Evolutionary conservation across 441 rosid genomes (phyloP), one percentile per base, ranked within the genome.

Genomic region (Adansonia grandidieri): DNA sequence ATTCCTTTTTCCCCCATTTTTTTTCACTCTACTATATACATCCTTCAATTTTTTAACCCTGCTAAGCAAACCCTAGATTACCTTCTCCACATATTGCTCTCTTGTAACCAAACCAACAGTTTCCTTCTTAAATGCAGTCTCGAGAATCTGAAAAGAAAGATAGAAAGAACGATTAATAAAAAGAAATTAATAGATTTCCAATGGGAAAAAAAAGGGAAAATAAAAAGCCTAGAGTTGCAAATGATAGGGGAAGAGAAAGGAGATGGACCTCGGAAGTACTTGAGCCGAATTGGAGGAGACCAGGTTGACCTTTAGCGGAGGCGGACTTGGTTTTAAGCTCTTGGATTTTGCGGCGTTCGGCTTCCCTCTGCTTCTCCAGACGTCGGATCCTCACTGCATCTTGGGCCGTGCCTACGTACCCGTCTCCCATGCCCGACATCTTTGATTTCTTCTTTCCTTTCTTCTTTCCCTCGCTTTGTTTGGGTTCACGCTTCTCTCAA

Each of bases 361-460:
- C 96, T 72, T 96, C 99, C 80, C 99, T 85, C 74, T 96, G 98
- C 94, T 96, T 96, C 94, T 94, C 93, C 71, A 96, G 87, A 77
- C 98, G 88, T 20, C 97, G 97, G 81, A 96, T 96, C 85, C 97
- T 96, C 75, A 93, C 99, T 56, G 92, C 98, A 77, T 96, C 99
- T 79, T 94, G 99, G 83, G 98, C 91, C 74, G 98, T 90, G 72
- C 99, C 99, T 67, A 96, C 99, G 85, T 96, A 94, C 54, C 99
- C 98, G 69, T 96, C 97, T 47, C 99, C 98, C 98, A 96, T 96
- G n/a, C 99, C 98, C 88, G 97, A 90, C 99, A 96, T 94, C 78
- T 74, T 74, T 40, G 20, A n/a, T 22, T 44, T 61, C 42, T 45
- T 40, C 1, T 57, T 62, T 0, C 5, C 4, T 40, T 15, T 14